phyloP scores from a whole-genome alignment of 768 basidiomycete species.

The Russula emetica region DNA sequence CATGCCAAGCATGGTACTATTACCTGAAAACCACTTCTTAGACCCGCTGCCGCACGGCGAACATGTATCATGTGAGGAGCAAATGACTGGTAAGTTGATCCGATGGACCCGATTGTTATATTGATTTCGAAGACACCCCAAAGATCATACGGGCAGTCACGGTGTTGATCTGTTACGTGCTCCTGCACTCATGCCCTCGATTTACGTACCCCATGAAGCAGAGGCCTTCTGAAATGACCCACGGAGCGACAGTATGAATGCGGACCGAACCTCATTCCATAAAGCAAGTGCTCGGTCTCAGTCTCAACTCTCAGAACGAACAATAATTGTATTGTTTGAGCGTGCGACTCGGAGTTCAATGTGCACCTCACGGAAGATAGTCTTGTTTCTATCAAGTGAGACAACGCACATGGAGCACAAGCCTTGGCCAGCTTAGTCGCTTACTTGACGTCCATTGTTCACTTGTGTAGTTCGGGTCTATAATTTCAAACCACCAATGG shows the following conservation, averaged over 20 bases:
- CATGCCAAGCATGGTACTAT: too few species aligned
- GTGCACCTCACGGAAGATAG: neutral
- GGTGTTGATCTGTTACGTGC: neutral
- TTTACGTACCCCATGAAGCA: neutral
- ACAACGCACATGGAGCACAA: neutral
- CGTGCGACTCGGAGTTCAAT: neutral
- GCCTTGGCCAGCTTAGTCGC: neutral
- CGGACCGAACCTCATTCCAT: neutral
- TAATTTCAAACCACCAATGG: neutral
- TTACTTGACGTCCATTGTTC: too few species aligned
- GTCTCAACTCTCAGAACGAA: neutral
- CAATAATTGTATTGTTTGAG: neutral
- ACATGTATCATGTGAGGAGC: neutral
- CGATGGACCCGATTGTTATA: neutral
- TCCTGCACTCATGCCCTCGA: neutral
- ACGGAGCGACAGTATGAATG: neutral
- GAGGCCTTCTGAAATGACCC: neutral
- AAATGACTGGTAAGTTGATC: neutral
- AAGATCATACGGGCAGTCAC: neutral
- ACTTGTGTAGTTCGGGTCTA: neutral
- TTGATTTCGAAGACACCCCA: neutral
- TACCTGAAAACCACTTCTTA: too few species aligned
- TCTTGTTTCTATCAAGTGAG: neutral
- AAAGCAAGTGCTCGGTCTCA: neutral
- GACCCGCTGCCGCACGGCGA: neutral